Conservation (phyloP, 768 basidiomycete species). For the Daedalea quercina region DNA sequence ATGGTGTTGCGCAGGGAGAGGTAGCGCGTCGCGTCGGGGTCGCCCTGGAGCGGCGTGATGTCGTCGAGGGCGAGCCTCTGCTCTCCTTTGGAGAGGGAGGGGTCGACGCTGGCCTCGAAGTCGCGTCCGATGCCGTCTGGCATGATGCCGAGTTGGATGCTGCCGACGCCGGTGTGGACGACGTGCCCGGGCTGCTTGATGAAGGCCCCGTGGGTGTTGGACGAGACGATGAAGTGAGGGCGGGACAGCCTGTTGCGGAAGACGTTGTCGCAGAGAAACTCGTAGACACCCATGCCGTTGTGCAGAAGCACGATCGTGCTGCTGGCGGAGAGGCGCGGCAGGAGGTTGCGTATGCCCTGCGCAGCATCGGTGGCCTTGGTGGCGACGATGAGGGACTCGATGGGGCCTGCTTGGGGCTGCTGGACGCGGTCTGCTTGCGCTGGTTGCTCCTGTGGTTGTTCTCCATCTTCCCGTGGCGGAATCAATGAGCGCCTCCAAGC, state of each 20-base stretch:
- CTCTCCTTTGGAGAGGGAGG: constrained; percentile 29
- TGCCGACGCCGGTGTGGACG: constrained; percentile 66
- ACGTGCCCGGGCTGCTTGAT: constrained; percentile 43
- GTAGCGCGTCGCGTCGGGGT: constrained; percentile 38
- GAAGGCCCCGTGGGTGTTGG: constrained; percentile 78
- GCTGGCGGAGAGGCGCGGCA: constrained; percentile 51
- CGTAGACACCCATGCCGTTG: constrained; percentile 92
- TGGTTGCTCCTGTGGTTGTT: not conserved
- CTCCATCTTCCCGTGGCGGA: not conserved
- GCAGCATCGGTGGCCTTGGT: constrained; percentile 71
- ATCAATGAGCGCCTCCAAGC: not conserved
- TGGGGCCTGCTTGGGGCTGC: constrained; percentile 22
- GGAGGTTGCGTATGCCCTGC: constrained; percentile 47
- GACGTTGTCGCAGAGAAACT: constrained; percentile 55
- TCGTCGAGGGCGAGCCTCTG: constrained; percentile 40
- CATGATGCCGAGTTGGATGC: constrained; percentile 72
- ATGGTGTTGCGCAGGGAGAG: constrained; percentile 62
- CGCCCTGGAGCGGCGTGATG: constrained; percentile 33
- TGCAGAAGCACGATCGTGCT: constrained; percentile 91
- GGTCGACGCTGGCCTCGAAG: constrained; percentile 45
- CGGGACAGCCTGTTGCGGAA: constrained; percentile 70
- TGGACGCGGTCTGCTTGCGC: not conserved
- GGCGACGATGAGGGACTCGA: constrained; percentile 77
- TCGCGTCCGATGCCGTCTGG: constrained; percentile 59
- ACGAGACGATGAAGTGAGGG: constrained; percentile 81